phyloP scores from a whole-genome alignment of 257 asterid genomes.

The Nemophila menziesii region DNA sequence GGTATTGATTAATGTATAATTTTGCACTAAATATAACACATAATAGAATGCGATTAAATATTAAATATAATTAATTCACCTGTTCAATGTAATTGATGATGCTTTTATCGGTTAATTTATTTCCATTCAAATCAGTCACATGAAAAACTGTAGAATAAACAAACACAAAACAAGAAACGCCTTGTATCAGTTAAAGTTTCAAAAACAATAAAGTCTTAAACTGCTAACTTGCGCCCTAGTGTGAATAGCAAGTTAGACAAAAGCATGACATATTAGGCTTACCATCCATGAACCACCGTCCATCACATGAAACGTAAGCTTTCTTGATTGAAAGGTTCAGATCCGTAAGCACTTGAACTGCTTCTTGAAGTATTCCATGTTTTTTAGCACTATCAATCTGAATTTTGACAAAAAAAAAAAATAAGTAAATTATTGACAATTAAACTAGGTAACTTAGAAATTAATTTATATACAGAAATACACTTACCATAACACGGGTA shows the following conservation, averaged over 20 bases:
- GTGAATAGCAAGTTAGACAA: conserved; percentile 11
- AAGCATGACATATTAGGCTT: conserved; percentile 11
- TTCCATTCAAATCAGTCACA: conserved; percentile 83
- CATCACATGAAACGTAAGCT: conserved; percentile 90
- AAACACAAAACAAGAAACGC: conserved; percentile 23
- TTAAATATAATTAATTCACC: conserved; percentile 27
- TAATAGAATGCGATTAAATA: neutral
- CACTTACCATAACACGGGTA: conserved; percentile 82
- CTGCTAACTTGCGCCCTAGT: neutral
- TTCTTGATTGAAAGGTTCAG: conserved; percentile 83
- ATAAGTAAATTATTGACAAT: conserved; percentile 2
- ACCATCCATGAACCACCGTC: conserved; percentile 99
- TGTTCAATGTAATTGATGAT: conserved; percentile 76
- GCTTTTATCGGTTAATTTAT: conserved; percentile 79
- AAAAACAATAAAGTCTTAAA: neutral
- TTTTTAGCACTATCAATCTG: conserved; percentile 91
- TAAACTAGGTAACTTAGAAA: neutral
- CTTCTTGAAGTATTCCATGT: conserved; percentile 88
- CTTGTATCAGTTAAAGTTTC: conserved; percentile 8
- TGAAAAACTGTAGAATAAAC: conserved; percentile 69
- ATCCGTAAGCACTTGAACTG: conserved; percentile 89
- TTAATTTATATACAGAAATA: conserved; percentile 1
- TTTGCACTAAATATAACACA: too few species aligned
- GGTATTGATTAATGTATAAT: neutral
- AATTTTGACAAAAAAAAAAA: neutral